Conservation (phyloP, 805 yeast genomes). For the Saccharomycopsis vini region DNA sequence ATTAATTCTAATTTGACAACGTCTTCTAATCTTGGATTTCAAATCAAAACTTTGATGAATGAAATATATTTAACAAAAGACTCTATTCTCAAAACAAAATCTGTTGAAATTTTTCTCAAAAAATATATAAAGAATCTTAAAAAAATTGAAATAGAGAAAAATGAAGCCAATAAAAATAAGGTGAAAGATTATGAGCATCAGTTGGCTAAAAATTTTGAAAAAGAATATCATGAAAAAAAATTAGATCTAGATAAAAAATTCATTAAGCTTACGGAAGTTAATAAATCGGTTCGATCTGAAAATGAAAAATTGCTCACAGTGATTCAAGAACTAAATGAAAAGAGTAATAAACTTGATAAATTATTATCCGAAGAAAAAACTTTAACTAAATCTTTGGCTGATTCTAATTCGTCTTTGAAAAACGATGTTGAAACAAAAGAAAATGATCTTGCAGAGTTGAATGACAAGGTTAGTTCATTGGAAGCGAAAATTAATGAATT, state of each 20-base stretch:
- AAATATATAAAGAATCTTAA: constrained; percentile 31
- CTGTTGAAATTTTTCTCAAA: constrained; percentile 45
- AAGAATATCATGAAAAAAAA: constrained; percentile 12
- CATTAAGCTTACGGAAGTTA: constrained; percentile 7
- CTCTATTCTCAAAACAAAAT: constrained; percentile 46
- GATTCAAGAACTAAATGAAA: constrained; percentile 19
- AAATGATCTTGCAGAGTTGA: constrained; percentile 8
- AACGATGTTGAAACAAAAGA: constrained; percentile 5
- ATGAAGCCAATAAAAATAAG: constrained; percentile 17
- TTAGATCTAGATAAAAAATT: constrained; percentile 12
- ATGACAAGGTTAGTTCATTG: constrained; percentile 4
- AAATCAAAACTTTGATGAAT: constrained; percentile 44
- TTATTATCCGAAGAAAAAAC: constrained; percentile 19
- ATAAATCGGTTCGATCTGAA: constrained; percentile 4
- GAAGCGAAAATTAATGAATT: constrained; percentile 6
- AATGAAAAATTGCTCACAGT: constrained; percentile 5
- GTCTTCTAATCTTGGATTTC: constrained; percentile 44
- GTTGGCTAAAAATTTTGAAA: constrained; percentile 12
- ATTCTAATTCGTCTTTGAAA: neutral
- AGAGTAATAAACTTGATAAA: constrained; percentile 23
- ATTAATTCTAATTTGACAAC: constrained; percentile 53
- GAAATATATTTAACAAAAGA: constrained; percentile 50
- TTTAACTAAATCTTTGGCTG: constrained; percentile 1
- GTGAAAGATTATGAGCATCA: constrained; percentile 18
- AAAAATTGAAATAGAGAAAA: constrained; percentile 18